phyloP scores from a whole-genome alignment of 257 asterid species.

The Solanum microdontum region DNA sequence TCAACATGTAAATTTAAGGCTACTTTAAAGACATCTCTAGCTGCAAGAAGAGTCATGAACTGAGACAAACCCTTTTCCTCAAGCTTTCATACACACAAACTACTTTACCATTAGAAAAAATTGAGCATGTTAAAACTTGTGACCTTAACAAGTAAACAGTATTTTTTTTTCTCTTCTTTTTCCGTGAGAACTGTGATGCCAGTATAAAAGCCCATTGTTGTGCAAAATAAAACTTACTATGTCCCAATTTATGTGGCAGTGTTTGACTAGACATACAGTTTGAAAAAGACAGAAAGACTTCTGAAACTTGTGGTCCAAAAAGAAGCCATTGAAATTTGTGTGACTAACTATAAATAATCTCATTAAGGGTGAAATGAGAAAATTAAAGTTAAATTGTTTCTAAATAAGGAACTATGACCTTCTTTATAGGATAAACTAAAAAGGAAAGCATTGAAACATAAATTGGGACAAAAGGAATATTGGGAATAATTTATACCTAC shows the following conservation, averaged over 20 bases:
- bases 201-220: neutral
- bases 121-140: neutral
- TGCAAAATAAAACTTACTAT: neutral
- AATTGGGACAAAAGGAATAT: neutral
- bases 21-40: neutral
- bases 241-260: neutral
- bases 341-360: neutral
- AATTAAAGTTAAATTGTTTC: neutral
- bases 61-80: neutral
- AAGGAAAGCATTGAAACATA: neutral
- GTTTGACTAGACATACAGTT: neutral
- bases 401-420: neutral
- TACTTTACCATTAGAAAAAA: neutral
- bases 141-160: neutral
- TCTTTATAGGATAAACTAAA: neutral
- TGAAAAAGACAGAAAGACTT: neutral
- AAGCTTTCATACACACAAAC: neutral
- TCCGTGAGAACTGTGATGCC: neutral
- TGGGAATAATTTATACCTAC: neutral
- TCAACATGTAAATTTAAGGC: neutral
- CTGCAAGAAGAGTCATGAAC: neutral
- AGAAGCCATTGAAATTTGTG: neutral
- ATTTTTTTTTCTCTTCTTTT: neutral
- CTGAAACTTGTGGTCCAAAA: neutral
- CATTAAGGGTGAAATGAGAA: neutral